Conservation (phyloP, 139 green algal genomes). For the Chlorella sp. region DNA sequence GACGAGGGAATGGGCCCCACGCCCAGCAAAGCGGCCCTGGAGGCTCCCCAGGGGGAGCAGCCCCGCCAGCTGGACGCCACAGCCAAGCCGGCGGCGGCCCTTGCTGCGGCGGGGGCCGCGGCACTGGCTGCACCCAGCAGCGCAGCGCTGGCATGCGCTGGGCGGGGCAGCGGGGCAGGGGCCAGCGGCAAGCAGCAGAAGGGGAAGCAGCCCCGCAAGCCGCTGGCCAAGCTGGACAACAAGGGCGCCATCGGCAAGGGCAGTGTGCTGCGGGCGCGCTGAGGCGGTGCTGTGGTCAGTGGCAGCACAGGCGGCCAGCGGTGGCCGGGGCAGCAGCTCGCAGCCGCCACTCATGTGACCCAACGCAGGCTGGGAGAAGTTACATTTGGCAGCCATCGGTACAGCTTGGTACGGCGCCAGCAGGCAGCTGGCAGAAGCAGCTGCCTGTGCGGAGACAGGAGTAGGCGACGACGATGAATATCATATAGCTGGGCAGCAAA, state of each 20-base stretch:
- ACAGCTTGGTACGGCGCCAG: not conserved
- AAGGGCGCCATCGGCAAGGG: not conserved
- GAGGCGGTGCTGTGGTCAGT: not conserved
- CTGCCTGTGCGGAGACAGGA: not conserved
- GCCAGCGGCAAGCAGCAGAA: not conserved
- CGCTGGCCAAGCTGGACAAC: conserved; percentile 12
- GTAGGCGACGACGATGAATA: not conserved
- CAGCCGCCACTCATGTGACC: too few relatives aligned
- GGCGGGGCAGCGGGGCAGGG: not conserved
- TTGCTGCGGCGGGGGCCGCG: too few relatives aligned
- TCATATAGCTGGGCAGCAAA: too few relatives aligned
- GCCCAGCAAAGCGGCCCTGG: not conserved
- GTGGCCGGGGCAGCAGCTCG: not conserved
- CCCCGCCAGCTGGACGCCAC: not conserved
- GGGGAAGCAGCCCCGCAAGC: not conserved
- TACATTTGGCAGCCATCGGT: not conserved
- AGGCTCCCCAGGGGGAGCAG: not conserved
- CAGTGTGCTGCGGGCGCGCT: not conserved
- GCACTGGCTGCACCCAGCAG: too few relatives aligned
- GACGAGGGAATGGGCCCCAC: not conserved
- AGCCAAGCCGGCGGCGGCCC: not conserved
- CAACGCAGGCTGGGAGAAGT: too few relatives aligned
- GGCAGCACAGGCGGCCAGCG: not conserved
- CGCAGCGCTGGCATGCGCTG: too few relatives aligned
- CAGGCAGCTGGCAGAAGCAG: not conserved